Base-by-base conservation (phyloP, 768 basidiomycete species). In the Porpolomopsis calyptriformis region DNA sequence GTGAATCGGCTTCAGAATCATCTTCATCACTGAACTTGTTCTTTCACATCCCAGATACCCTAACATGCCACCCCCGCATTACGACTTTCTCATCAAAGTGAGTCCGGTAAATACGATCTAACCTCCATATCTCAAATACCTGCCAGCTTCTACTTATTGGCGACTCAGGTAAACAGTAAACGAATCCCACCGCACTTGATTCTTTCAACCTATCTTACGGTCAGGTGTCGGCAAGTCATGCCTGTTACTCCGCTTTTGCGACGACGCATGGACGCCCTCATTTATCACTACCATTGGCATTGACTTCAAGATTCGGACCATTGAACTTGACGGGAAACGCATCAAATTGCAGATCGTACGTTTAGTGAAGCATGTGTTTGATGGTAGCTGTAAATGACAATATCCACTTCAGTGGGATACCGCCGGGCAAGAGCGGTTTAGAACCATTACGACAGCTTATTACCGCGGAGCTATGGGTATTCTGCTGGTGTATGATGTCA, bases 221-320 rank as follows among this genome's bases (percentile, higher is more conserved):
- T 40, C 55, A 82, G 91, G 91, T 67, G 93, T 96, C 56, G 91
- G 94, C 52, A 93, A 99, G 74, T 98, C 93, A 22, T 91, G 88
- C 69, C 74, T 92, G n/a, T 73, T 92, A 43, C 77, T 91, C 50
- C 85, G 91, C 53, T 99, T 99, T 79, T 97, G 92, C 63, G 96
- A 98, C 71, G 96, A 99, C 67, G 88, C 93, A 52, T 99, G 93
- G 92, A 98, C 96, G 26, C 93, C 93, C 40, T 92, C 88, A 36
- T 98, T 97, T 73, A 98, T 97, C 68, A 97, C 93, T 47, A 99
- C 96, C 47, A 99, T 99, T 64, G 96, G 94, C 49, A 93, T 97
- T 55, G 92, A 96, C 78, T 96, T 96, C 76, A 94, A 93, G 82
- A 98, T 98, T 67, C 82, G 94, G 26, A 97, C 93, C 43, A 97